Percentiles rank a stretch among this genome's conserved stretches.
Evolutionary conservation across 805 yeast species (phyloP).

Genomic region (Schwanniomyces yamadae): DNA sequence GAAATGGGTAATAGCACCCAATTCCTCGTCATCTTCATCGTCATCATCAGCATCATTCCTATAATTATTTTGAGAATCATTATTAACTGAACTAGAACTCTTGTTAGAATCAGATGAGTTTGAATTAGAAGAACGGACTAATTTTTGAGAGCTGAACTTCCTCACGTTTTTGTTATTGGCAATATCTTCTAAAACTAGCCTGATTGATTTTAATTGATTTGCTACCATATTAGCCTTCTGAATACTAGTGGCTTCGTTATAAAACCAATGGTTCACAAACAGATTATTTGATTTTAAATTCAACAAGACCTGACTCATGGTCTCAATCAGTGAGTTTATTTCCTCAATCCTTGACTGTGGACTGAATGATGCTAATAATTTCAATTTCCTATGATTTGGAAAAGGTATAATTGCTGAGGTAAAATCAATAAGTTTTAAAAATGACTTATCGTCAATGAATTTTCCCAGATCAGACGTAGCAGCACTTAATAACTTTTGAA

Average conservation of each 20-base stretch:
- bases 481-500: conserved; percentile 35
- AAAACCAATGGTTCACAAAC: conserved; percentile 45
- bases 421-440: conserved; percentile 42
- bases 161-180: conserved; percentile 22
- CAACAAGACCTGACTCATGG: conserved; percentile 38
- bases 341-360: conserved; percentile 32
- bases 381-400: conserved; percentile 41
- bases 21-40: conserved; percentile 46
- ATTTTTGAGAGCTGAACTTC: conserved; percentile 9
- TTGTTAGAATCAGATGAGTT: conserved; percentile 4
- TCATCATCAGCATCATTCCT: conserved; percentile 39
- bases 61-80: conserved; percentile 3
- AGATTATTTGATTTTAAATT: conserved; percentile 29
- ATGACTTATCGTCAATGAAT: conserved; percentile 24
- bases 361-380: conserved; percentile 32
- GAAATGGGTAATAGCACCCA: conserved; percentile 35
- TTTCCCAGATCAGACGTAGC: conserved; percentile 12
- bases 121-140: conserved; percentile 15
- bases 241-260: conserved; percentile 47
- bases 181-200: conserved; percentile 48
- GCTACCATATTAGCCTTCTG: conserved; percentile 58
- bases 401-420: conserved; percentile 53
- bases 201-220: conserved; percentile 52
- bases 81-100: conserved; percentile 3
- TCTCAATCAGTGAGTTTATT: conserved; percentile 30